Evolutionary conservation across 441 rosid genomes (phyloP).

Genomic region (Monsonia emarginata): DNA sequence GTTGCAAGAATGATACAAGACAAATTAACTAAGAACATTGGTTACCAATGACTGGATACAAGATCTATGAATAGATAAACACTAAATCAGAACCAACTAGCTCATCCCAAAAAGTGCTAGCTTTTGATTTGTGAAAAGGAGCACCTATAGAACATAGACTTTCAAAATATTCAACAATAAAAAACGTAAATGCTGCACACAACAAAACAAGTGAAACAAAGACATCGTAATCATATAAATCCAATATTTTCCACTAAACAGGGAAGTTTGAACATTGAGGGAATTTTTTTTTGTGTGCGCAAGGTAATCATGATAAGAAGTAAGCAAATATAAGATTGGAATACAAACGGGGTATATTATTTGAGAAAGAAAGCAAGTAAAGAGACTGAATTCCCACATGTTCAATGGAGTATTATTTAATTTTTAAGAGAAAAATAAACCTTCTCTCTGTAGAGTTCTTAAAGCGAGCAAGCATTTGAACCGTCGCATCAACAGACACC

Average conservation of each 20-base stretch:
- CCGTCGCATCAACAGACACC: constrained; percentile 80
- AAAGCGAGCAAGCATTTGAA: constrained; percentile 89
- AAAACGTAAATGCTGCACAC: background rate
- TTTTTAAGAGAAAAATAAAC: constrained; percentile 24
- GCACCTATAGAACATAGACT: background rate
- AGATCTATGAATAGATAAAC: background rate
- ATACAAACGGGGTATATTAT: background rate
- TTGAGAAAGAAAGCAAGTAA: background rate
- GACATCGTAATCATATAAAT: background rate
- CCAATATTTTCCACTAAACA: background rate
- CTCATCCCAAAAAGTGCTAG: background rate
- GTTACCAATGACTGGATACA: background rate
- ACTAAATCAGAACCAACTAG: background rate
- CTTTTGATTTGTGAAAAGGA: background rate
- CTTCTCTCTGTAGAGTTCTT: constrained; percentile 78
- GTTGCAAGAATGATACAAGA: background rate
- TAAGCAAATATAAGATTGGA: background rate
- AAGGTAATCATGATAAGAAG: background rate
- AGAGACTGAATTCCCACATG: background rate
- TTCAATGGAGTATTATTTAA: background rate
- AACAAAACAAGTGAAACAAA: background rate
- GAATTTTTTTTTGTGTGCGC: background rate
- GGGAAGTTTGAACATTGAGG: background rate
- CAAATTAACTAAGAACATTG: background rate
- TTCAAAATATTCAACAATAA: background rate